Evolutionary conservation across 1,139 yeast species (phyloP), one percentile per base, ranked within the genome.

Genomic region (Meyerozyma guilliermondii): DNA sequence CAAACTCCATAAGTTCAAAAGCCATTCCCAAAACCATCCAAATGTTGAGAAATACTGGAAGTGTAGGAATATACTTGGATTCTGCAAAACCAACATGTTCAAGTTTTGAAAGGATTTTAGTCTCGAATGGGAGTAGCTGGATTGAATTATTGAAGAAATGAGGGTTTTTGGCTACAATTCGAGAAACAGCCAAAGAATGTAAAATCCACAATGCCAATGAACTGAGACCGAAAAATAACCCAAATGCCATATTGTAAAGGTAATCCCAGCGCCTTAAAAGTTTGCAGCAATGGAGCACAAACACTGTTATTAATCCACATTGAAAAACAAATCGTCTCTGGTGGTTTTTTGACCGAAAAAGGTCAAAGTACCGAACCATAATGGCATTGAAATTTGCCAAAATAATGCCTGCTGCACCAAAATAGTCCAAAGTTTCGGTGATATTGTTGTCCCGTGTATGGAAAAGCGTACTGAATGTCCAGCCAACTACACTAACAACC

Each of bases 341-440:
- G 18, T 35, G 40, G 10, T 44, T 46, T 9, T 42, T 43, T 7
- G 20, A 29, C 17, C 42, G 44, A 50, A 57, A 66, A 8, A 71
- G 45, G 20, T 54, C 48, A 44, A 67, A 68, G 41, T 52, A 65
- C 30, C 78, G 49, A 2, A 68, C 58, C 5, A 51, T 46, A 3
- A 72, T 65, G 2, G 64, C 66, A 44, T 66, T 68, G 50, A 70
- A 68, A 44, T 68, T 70, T 41, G 63, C 55, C 30, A 70, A 49
- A 7, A 72, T 62, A 4, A 72, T 68, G 17, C 64, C 63, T 36
- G 70, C 67, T 1, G 78, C 78, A 0, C 77, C 77, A 45, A 63
- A 62, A 48, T 72, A 72, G 49, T 72, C 78, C 41, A 71, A 50
- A 2, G 71, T 60, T 46, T 72, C 78, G 3, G 76, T 70, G 2